phyloP scores from a whole-genome alignment of 179 eudicot species.

The Actinidia arguta region DNA sequence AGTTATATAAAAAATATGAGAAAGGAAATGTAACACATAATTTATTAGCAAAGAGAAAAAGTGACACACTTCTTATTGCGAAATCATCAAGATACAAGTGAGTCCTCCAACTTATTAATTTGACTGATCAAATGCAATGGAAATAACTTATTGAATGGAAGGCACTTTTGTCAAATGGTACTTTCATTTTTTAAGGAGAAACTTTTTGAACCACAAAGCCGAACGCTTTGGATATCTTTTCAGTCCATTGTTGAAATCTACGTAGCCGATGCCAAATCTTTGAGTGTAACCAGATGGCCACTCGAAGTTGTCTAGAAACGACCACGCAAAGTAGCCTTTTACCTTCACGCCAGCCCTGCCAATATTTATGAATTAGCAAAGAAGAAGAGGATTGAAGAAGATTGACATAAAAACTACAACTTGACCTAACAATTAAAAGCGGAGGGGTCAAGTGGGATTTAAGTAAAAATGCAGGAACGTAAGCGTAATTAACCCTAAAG shows the following conservation, averaged over 20 bases:
- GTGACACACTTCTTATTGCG: no score
- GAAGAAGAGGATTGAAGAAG: no score
- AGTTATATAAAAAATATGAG: no score
- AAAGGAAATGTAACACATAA: no score
- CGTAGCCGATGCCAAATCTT: conserved; percentile 32
- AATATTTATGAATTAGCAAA: background rate
- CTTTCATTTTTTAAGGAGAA: conserved; percentile 20
- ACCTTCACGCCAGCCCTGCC: conserved; percentile 33
- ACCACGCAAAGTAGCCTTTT: conserved; percentile 39
- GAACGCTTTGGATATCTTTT: conserved; percentile 28
- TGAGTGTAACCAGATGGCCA: conserved; percentile 37
- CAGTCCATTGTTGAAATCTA: conserved; percentile 31
- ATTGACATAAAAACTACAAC: no score
- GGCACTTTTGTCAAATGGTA: no score
- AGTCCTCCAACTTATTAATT: background rate
- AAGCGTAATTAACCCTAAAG: no score
- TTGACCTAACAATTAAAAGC: no score
- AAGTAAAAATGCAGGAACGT: no score
- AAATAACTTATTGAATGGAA: background rate
- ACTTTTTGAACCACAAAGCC: conserved; percentile 22
- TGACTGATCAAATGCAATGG: background rate
- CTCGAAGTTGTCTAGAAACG: conserved; percentile 38
- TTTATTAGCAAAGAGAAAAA: no score
- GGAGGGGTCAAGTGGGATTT: no score
- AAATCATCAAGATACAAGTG: background rate